Percentiles rank a stretch among this genome's conserved stretches.
Evolutionary conservation across 1,284 basidiomycete species (phyloP).

Genomic region (Cryptococcus sp.): DNA sequence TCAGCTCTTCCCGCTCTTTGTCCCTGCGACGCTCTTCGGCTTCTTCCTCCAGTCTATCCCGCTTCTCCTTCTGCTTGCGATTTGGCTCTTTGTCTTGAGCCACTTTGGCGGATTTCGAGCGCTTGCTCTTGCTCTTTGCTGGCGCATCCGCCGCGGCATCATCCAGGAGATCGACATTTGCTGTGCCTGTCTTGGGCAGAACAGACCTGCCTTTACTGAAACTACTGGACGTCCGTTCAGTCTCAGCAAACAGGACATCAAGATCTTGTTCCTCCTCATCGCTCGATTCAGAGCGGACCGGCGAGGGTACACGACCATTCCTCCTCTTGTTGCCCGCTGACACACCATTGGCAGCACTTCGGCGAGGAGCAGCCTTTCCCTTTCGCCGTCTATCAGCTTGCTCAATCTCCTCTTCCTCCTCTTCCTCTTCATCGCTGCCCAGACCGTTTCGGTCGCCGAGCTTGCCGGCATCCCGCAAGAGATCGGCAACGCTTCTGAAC

Average conservation of each 20-base stretch:
- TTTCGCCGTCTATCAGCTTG: background rate
- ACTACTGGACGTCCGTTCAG: background rate
- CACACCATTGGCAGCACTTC: background rate
- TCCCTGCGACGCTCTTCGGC: slow-evolving; percentile 11
- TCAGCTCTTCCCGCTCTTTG: slow-evolving; percentile 14
- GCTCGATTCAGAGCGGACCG: slow-evolving; percentile 11
- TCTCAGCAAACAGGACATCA: slow-evolving; percentile 16
- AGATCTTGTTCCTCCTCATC: slow-evolving; percentile 20
- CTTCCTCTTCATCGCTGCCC: slow-evolving; percentile 15
- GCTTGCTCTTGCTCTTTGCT: background rate
- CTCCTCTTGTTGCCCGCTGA: background rate
- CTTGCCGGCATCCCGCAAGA: slow-evolving; percentile 33
- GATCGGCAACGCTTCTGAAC: slow-evolving; percentile 48
- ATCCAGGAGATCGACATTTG: background rate
- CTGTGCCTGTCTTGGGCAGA: background rate
- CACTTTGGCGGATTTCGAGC: background rate
- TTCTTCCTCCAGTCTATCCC: slow-evolving; percentile 8
- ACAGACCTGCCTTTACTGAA: background rate
- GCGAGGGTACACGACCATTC: slow-evolving; percentile 10
- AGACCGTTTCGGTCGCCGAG: slow-evolving; percentile 12
- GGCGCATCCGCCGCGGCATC: background rate
- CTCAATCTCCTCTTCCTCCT: slow-evolving; percentile 20
- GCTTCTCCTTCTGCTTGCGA: slow-evolving; percentile 6
- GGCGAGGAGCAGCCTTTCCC: slow-evolving; percentile 1
- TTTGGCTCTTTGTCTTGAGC: background rate